These are phyloP conservation scores for Fusarium nygamai DNA, from an alignment of 2,329 filamentous ascomycete species.

Conservation along the genomic window DNA sequence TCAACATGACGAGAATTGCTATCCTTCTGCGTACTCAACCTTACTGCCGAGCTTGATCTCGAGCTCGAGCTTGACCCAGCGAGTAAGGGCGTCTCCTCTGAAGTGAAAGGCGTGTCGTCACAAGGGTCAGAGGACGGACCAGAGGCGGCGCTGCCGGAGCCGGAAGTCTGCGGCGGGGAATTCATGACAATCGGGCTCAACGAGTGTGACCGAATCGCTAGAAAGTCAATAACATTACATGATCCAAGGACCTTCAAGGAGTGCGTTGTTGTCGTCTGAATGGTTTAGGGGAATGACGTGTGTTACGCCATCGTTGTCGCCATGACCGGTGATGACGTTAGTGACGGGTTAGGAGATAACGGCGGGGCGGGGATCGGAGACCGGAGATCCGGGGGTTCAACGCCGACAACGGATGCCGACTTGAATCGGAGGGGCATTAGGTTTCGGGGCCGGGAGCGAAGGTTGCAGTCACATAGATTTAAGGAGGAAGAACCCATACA, in stretches of 20 bases:
- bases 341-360: constrained; percentile 13
- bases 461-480: background rate
- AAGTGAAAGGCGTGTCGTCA: background rate
- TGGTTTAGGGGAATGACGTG: background rate
- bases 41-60: constrained; percentile 2
- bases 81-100: constrained; percentile 40
- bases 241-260: background rate
- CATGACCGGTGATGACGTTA: constrained; percentile 20
- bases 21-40: background rate
- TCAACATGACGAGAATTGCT: constrained; percentile 5
- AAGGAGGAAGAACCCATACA: background rate
- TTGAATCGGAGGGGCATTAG: background rate
- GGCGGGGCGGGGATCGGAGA: constrained; percentile 18
- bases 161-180: background rate
- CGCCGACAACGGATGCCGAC: background rate
- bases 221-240: background rate
- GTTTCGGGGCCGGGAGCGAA: background rate
- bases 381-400: constrained; percentile 10
- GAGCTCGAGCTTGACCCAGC: constrained; percentile 7
- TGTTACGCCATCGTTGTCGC: background rate
- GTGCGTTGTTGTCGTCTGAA: background rate
- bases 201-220: background rate
- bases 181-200: constrained; percentile 4
- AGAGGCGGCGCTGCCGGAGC: constrained; percentile 13
- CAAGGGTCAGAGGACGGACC: constrained; percentile 6